Evolutionary conservation across 148 eudicot genomes (phyloP), one percentile per base, ranked within the genome.

Genomic region (Pharnaceum exiguum): DNA sequence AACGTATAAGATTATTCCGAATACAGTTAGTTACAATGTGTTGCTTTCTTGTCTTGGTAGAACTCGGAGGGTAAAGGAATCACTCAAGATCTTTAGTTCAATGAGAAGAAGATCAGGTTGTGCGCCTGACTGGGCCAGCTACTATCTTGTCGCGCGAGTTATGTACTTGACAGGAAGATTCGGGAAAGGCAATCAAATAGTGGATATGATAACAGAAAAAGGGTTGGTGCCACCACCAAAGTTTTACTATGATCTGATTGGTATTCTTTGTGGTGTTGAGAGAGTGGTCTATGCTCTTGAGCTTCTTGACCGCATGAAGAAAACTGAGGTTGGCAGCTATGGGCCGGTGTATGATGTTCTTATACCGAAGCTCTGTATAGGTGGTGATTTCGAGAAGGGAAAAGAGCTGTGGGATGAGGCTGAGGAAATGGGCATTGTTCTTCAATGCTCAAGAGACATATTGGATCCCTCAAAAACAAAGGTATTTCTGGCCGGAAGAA

Each of bases 321-420:
- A 59, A 60, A 74, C 55, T 65, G 68, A 63, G 4, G 37, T 56
- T 39, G 82, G 80, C 33, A 73, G 63, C 21, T 82, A 77, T 69
- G 88, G 79, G 25, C 79, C 82, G 0, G 75, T 79, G 7, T 82
- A 82, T 69, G 76, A 82, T 61, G 55, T 79, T 69, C 73, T 82
- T 35, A 82, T 82, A 55, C 82, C 82, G 40, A 82, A 82, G 69
- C 70, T 82, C 44, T 82, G 88, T 40, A 69, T 63, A 36, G 57
- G 63, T 25, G 82, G 88, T 30, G 77, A 77, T 39, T 82, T 82
- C 60, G 76, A 46, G 26, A 76, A 63, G 66, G 88, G 77, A 24
- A 74, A 57, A 60, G 69, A 71, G 59, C 84, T 82, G 3, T 82
- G 84, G 84, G 80, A 76, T 40, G 88, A 82, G 55, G 88, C 88